Base-by-base conservation (phyloP, 2,329 filamentous ascomycete species). In the Stemphylium lycopersici region DNA sequence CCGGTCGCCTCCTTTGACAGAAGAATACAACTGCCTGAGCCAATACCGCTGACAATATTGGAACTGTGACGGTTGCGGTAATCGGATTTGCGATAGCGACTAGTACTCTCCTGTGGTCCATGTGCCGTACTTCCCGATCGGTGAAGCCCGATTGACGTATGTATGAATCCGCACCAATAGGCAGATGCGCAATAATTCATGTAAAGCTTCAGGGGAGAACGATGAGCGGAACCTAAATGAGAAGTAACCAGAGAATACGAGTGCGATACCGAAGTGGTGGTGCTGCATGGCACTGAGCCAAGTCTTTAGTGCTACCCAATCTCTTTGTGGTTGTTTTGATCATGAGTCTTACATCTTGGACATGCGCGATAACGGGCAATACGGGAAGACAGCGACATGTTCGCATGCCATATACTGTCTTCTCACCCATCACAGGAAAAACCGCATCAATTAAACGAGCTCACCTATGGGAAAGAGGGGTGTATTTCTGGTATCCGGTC, bases 121-220 rank as follows among this genome's bases (percentile, higher is more conserved):
- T 32, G 1, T 2, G 16, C 3, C 10, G 1, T 1, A 43, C 8
- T 4, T 34, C n/a, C 2, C 2, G 2, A 0, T 29, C 11, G 1
- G 2, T 1, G 2, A 53, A 33, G 11, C 50, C 50, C 20, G 22
- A 2, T 12, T 43, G 50, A 18, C 32, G 24, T 8, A 29, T 5
- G 13, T 48, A 48, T 0, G 50, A 53, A 2, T 11, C 10, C 1
- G 32, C 22, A n/a, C 16, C 34, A 1, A 43, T 3, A 12, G 50
- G 50, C 15, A 32, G 50, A 0, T 32, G 31, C 10, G 29, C 29
- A 24, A 53, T 26, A 5, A 53, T n/a, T 22, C 50, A 53, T 3
- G 43, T 53, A 5, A 53, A n/a, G 5, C 20, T 38, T 44, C 50
- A 53, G 2, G 50, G 50, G 7, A 48, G 15, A 1, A 43, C 26